Percentiles rank a stretch among this genome's conserved stretches.
Evolutionary conservation across 805 yeast species (phyloP).

Genomic region (Suhomyces sp.): DNA sequence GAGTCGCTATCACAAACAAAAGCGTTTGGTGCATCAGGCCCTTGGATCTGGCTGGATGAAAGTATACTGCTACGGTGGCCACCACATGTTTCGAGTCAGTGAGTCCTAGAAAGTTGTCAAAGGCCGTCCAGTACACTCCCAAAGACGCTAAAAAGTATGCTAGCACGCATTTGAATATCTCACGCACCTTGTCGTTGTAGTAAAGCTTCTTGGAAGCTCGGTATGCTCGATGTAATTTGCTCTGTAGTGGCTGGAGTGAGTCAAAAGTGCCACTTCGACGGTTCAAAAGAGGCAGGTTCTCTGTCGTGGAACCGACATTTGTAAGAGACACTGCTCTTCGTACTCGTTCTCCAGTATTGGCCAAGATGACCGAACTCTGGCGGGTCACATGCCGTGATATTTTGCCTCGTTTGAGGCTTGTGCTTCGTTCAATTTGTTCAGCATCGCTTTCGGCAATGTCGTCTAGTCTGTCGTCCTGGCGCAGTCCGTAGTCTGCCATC

Average conservation of each 20-base stretch:
- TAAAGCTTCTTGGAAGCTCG: neutral
- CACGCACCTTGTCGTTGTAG: slow-evolving; percentile 15
- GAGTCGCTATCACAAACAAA: slow-evolving; percentile 53
- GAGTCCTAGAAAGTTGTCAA: slow-evolving; percentile 53
- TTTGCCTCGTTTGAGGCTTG: neutral
- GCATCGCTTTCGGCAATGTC: neutral
- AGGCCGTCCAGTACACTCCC: slow-evolving; percentile 58
- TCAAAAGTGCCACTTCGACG: neutral
- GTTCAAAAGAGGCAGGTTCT: neutral
- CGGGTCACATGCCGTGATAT: slow-evolving; percentile 1
- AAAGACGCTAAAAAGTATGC: slow-evolving; percentile 72
- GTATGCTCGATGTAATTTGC: neutral
- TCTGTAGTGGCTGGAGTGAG: neutral
- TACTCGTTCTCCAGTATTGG: slow-evolving; percentile 38
- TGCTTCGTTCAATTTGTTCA: neutral
- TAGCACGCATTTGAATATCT: slow-evolving; percentile 62
- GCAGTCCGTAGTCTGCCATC: neutral
- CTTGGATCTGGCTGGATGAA: slow-evolving; percentile 75
- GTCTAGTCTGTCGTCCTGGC: neutral
- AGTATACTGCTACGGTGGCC: slow-evolving; percentile 80
- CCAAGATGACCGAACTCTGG: slow-evolving; percentile 35
- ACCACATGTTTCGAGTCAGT: slow-evolving; percentile 77
- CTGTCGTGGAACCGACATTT: neutral
- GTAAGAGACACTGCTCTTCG: slow-evolving; percentile 26
- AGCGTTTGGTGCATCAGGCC: slow-evolving; percentile 81